These are phyloP conservation scores for Sclerotinia nivalis DNA, from an alignment of 2,329 filamentous ascomycete species.

Conservation along the genomic window DNA sequence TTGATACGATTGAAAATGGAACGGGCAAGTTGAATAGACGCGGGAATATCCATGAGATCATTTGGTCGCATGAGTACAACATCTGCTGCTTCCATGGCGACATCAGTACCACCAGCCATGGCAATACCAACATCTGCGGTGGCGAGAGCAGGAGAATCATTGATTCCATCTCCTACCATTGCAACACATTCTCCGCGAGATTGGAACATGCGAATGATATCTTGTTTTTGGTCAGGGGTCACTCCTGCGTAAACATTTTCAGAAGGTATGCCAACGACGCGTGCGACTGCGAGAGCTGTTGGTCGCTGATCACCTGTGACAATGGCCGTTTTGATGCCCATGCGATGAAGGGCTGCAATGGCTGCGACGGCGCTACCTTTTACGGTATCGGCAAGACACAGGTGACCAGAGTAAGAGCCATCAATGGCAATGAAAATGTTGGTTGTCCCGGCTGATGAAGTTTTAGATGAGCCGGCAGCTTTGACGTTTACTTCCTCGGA, in stretches of 20 bases:
- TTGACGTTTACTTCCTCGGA: constrained; percentile 59
- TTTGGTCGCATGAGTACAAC: constrained; percentile 93
- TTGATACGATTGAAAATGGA: constrained; percentile 92
- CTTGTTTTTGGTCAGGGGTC: constrained; percentile 86
- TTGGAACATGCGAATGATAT: constrained; percentile 78
- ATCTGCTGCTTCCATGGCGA: constrained; percentile 96
- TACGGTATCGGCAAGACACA: constrained; percentile 86
- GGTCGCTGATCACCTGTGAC: constrained; percentile 90
- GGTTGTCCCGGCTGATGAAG: constrained; percentile 67
- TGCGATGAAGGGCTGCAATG: constrained; percentile 76
- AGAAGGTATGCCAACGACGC: constrained; percentile 74
- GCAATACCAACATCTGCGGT: constrained; percentile 93
- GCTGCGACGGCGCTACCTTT: constrained; percentile 83
- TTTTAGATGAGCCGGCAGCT: constrained; percentile 43
- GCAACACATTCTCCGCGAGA: constrained; percentile 74
- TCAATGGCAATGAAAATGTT: constrained; percentile 91
- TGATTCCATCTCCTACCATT: constrained; percentile 99
- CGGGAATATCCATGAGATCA: constrained; percentile 90
- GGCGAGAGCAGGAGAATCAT: constrained; percentile 92
- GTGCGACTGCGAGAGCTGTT: constrained; percentile 81
- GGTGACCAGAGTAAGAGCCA: constrained; percentile 73
- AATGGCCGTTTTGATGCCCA: constrained; percentile 85
- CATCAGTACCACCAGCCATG: constrained; percentile 88
- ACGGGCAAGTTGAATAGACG: constrained; percentile 76
- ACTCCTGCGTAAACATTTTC: constrained; percentile 83